Evolutionary conservation across 169 alveolate genomes (phyloP).

Genomic region (Perkinsus chesapeaki): DNA sequence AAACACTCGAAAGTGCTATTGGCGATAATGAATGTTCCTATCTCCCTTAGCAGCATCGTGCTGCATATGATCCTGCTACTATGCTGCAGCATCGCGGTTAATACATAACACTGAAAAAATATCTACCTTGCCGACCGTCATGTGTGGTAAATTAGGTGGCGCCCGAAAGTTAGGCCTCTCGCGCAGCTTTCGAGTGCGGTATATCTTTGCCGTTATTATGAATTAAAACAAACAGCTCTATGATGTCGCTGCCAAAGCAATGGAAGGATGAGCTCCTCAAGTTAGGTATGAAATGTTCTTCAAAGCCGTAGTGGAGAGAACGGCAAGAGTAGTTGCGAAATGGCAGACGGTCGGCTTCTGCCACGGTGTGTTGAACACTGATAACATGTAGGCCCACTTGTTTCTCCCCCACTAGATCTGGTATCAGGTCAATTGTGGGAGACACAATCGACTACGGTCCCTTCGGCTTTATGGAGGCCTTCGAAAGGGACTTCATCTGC

Average conservation of each 20-base stretch:
- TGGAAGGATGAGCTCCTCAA: not conserved
- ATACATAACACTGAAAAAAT: too few species aligned
- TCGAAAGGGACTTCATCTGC: constrained; percentile 39
- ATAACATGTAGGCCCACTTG: constrained; percentile 39
- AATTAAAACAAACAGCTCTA: not conserved
- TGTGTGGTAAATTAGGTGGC: too few species aligned
- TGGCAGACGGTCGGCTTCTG: constrained; percentile 64
- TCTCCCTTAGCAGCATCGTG: too few species aligned
- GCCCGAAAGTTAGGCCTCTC: too few species aligned
- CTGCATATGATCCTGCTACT: too few species aligned
- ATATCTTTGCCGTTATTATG: not conserved
- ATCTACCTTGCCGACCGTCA: too few species aligned
- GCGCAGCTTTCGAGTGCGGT: too few species aligned
- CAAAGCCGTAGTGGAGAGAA: not conserved
- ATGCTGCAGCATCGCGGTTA: too few species aligned
- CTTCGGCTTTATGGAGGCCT: constrained; percentile 57
- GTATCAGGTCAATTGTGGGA: constrained; percentile 23
- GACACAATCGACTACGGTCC: constrained; percentile 69
- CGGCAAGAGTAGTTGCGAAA: constrained; percentile 44
- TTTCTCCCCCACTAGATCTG: not conserved
- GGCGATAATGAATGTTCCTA: too few species aligned
- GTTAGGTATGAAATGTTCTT: not conserved
- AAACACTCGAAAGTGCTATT: too few species aligned
- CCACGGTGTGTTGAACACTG: constrained; percentile 70
- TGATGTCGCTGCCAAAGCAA: not conserved